Evolutionary conservation across 2,329 filamentous ascomycete species (phyloP).

Genomic region (Apiospora marii): DNA sequence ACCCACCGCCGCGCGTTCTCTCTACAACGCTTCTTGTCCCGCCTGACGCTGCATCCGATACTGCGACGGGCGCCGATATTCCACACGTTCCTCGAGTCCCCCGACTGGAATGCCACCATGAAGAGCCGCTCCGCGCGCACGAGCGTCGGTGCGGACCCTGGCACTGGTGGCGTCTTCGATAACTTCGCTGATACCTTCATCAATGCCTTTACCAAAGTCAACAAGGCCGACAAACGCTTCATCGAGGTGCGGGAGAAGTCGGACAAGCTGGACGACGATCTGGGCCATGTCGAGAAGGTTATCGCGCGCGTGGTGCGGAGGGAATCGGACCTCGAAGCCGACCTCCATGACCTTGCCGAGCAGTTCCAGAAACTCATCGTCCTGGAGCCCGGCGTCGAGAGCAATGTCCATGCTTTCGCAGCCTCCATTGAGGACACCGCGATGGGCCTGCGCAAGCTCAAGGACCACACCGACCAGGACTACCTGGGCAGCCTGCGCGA

Average conservation of each 20-base stretch:
- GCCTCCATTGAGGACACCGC: constrained; percentile 85
- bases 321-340: constrained; percentile 85
- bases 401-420: constrained; percentile 84
- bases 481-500: constrained; percentile 92
- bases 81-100: constrained; percentile 88
- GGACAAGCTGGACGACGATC: constrained; percentile 92
- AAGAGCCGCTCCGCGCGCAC: constrained; percentile 74
- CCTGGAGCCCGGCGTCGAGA: constrained; percentile 87
- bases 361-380: constrained; percentile 94
- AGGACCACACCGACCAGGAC: constrained; percentile 93
- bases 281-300: constrained; percentile 94
- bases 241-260: constrained; percentile 92
- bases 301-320: constrained; percentile 87
- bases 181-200: constrained; percentile 96
- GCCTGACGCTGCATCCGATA: constrained; percentile 86
- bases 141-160: constrained; percentile 57
- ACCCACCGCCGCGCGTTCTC: constrained; percentile 88
- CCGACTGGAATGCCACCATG: constrained; percentile 98
- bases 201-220: constrained; percentile 95
- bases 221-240: constrained; percentile 94
- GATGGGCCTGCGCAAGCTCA: constrained; percentile 78
- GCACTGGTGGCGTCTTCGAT: constrained; percentile 81
- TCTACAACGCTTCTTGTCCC: constrained; percentile 87
- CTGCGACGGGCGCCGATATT: constrained; percentile 84
- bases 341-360: constrained; percentile 88